Conservation (phyloP, 495 filamentous ascomycete species). For the Xylaria castorea region DNA sequence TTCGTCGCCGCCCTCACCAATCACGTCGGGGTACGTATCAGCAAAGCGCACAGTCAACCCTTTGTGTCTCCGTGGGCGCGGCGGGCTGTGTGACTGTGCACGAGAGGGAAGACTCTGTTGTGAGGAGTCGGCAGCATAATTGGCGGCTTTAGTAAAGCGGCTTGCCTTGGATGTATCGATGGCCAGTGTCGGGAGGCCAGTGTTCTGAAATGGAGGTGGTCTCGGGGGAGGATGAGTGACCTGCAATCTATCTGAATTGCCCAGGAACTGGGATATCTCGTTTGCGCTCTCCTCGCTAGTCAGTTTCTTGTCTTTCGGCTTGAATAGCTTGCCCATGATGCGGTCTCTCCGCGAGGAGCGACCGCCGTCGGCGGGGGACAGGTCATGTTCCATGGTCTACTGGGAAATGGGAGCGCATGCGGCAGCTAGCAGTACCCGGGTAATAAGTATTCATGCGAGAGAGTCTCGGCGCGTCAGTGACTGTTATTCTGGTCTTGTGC, state of each 20-base stretch:
- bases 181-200: conserved; percentile 47
- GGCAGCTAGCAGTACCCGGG: conserved; percentile 4
- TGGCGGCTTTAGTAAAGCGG: conserved; percentile 52
- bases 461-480: conserved; percentile 1
- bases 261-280: conserved; percentile 55
- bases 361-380: conserved; percentile 45
- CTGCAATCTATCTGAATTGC: conserved; percentile 49
- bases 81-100: conserved; percentile 43
- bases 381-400: conserved; percentile 53
- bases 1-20: conserved; percentile 89
- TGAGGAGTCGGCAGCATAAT: conserved; percentile 42
- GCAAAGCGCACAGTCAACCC: conserved; percentile 75
- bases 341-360: conserved; percentile 51
- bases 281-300: conserved; percentile 46
- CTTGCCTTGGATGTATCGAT: conserved; percentile 54
- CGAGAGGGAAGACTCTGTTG: conserved; percentile 42
- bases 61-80: conserved; percentile 52
- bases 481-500: background rate
- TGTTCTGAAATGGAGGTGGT: conserved; percentile 31
- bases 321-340: conserved; percentile 59
- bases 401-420: conserved; percentile 2
- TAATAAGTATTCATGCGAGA: background rate
- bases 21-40: conserved; percentile 71
- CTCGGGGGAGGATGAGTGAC: conserved; percentile 47
- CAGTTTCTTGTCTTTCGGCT: conserved; percentile 49